Evolutionary conservation across 2,329 filamentous ascomycete species (phyloP), one percentile per base, ranked within the genome.

Genomic region (Paradendryphiella salina): DNA sequence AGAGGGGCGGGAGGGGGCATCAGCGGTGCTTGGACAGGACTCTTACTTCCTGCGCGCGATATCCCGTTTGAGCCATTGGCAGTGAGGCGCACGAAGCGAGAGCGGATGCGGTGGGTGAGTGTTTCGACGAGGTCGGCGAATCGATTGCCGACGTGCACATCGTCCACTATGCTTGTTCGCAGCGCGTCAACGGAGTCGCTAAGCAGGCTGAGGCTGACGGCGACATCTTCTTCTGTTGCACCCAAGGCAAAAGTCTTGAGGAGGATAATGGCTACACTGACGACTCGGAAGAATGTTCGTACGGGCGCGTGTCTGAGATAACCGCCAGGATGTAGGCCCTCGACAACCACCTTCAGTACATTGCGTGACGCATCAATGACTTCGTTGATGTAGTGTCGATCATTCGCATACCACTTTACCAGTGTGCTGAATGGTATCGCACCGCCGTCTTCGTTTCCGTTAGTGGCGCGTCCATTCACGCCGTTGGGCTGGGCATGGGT

Each of bases 51-150:
- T 1, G 65, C 64, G 34, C 72, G 64, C 5, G 73, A 75, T n/a
- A 80, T 75, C 7, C 64, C 67, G 5, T 60, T 58, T 13, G 65
- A 67, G 38, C 79, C 78, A 46, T 75, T 76, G 4, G 79, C 79
- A 7, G 80, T 76, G 51, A 85, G 80, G 21, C 82, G 80, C 17
- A 85, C 76, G 63, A 94, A 90, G 5, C 88, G 82, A 60, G 86
- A 85, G 46, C 88, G 83, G 56, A 93, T 79, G 18, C 88, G 82
- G 53, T 86, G 85, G 0, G 88, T 91, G 33, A 94, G 76, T 1
- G 86, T 89, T 64, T 91, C 86, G n/a, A 93, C 82, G 39, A 93
- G 81, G 64, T 92, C 88, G 14, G 89, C 88, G 63, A 94, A 94
- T 6, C 89, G 83, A 52, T 88, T 90, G n/a, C 87, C 89, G 4